Conservation (phyloP, 768 basidiomycete species). For the Naganishia randhawae region DNA sequence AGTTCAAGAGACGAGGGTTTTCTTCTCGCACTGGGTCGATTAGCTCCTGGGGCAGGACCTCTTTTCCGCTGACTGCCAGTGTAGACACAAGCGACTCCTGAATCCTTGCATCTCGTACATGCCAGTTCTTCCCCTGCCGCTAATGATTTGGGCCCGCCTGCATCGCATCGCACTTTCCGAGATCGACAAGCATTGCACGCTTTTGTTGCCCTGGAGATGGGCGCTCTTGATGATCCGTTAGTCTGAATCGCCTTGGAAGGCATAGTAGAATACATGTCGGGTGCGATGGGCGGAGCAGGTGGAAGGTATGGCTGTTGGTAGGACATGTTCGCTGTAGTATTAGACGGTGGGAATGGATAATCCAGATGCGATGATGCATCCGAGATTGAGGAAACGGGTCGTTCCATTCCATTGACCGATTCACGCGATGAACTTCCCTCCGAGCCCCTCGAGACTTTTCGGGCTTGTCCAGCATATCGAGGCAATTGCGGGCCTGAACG, state of each 20-base stretch:
- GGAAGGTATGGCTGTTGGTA: background rate
- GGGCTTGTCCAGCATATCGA: background rate
- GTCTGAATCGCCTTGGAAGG: constrained; percentile 20
- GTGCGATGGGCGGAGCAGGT: background rate
- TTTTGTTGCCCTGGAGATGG: constrained; percentile 47
- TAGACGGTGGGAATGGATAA: constrained; percentile 7
- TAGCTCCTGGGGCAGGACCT: constrained; percentile 47
- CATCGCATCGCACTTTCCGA: constrained; percentile 48
- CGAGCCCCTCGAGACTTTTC: constrained; percentile 7
- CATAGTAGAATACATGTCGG: constrained; percentile 21
- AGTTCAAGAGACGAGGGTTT: constrained; percentile 3
- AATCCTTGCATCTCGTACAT: constrained; percentile 44
- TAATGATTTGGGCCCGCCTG: constrained; percentile 36
- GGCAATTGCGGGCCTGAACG: background rate
- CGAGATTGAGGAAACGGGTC: constrained; percentile 6
- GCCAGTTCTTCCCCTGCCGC: constrained; percentile 33
- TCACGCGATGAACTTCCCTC: constrained; percentile 4
- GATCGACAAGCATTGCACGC: constrained; percentile 48
- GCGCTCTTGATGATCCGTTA: constrained; percentile 33
- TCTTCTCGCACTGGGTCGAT: constrained; percentile 23
- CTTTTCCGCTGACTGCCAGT: constrained; percentile 46
- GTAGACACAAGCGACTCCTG: constrained; percentile 44
- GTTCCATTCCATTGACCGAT: background rate
- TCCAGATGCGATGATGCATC: background rate
- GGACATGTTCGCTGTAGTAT: background rate